A percentile compares a stretch with the other conserved stretches of the same genome.
Conservation (phyloP, 2,329 filamentous ascomycete species). For the Stachybotrys chartarum region DNA sequence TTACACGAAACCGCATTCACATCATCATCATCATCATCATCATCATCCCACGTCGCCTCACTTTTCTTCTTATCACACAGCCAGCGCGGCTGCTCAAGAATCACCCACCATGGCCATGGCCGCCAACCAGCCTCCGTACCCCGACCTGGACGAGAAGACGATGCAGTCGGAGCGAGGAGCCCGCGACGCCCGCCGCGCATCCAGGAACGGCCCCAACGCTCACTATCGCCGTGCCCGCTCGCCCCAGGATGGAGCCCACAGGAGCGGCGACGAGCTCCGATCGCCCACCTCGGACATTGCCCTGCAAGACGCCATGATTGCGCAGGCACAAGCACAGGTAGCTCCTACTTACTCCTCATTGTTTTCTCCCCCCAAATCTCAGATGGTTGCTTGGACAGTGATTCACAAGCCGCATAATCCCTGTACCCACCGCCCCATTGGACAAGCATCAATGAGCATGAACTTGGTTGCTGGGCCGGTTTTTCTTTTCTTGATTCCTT, state of each 20-base stretch:
- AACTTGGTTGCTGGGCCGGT: too few relatives aligned
- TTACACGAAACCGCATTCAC: too few relatives aligned
- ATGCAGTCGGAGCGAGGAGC: background rate
- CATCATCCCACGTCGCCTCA: background rate
- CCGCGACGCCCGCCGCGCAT: background rate
- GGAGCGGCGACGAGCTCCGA: slow-evolving; percentile 14
- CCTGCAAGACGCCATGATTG: slow-evolving; percentile 18
- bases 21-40: background rate
- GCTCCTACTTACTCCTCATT: background rate
- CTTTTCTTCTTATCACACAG: background rate
- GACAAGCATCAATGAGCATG: too few relatives aligned
- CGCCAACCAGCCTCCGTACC: background rate
- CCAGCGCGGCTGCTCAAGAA: background rate
- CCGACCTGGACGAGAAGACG: background rate
- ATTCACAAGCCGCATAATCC: background rate
- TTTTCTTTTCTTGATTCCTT: too few relatives aligned
- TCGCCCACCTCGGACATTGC: slow-evolving; percentile 17
- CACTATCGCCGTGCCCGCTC: background rate
- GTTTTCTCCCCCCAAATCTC: background rate
- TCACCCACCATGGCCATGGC: background rate
- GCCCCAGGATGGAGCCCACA: background rate
- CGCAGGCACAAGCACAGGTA: slow-evolving; percentile 18
- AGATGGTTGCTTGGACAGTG: background rate
- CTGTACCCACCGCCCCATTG: background rate
- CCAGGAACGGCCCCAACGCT: background rate